Evolutionary conservation across 1,284 basidiomycete genomes (phyloP).

Genomic region (Fomitopsis schrenkii): DNA sequence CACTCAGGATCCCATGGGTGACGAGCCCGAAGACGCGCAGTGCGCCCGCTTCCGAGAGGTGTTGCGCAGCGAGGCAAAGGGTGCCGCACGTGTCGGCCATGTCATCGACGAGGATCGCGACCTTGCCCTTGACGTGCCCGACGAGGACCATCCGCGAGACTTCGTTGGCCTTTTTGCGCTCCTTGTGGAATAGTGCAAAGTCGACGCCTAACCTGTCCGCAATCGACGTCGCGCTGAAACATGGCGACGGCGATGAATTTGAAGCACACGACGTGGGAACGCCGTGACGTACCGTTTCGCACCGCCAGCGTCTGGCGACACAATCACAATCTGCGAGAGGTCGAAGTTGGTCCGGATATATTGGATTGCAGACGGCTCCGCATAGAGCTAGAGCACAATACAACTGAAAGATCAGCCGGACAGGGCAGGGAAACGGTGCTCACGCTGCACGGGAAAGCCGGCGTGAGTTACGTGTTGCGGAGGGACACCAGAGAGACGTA

Average conservation of each 20-base stretch:
- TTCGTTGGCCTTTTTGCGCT: slow-evolving; percentile 99
- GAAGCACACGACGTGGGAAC: background rate
- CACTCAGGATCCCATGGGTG: slow-evolving; percentile 95
- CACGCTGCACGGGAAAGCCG: slow-evolving; percentile 36
- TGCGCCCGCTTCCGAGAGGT: slow-evolving; percentile 90
- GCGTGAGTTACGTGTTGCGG: slow-evolving; percentile 13
- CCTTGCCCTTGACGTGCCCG: slow-evolving; percentile 90
- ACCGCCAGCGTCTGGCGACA: slow-evolving; percentile 97
- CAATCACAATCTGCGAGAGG: slow-evolving; percentile 88
- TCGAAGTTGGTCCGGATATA: slow-evolving; percentile 94
- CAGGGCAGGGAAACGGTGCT: slow-evolving; percentile 29
- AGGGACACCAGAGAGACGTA: slow-evolving; percentile 44
- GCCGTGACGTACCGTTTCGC: slow-evolving; percentile 81
- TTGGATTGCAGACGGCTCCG: slow-evolving; percentile 94
- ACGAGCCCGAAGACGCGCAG: slow-evolving; percentile 88
- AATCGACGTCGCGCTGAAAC: slow-evolving; percentile 87
- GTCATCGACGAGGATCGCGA: slow-evolving; percentile 98
- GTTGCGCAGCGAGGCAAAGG: slow-evolving; percentile 87
- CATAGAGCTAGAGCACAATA: slow-evolving; percentile 72
- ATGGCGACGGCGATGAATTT: slow-evolving; percentile 3
- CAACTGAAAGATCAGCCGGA: slow-evolving; percentile 20
- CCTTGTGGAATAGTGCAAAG: slow-evolving; percentile 99
- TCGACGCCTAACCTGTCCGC: slow-evolving; percentile 96
- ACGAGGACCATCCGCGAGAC: slow-evolving; percentile 99
- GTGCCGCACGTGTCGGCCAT: slow-evolving; percentile 99